Base-by-base conservation (phyloP, 2,329 filamentous ascomycete genomes). In the Simplicillium sp. region DNA sequence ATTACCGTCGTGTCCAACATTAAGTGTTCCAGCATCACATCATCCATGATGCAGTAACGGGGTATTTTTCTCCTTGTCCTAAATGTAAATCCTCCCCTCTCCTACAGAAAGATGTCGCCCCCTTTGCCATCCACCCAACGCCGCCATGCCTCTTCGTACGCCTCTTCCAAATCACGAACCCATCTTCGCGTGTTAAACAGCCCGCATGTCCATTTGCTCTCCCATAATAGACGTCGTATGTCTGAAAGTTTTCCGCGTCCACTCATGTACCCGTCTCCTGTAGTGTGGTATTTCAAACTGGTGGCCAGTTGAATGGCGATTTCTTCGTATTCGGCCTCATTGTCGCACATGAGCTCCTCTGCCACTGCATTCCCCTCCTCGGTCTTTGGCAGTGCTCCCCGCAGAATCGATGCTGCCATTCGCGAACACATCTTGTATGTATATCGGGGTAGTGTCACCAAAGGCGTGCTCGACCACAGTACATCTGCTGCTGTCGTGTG, bases 401-500 rank as follows among this genome's bases (percentile, higher is more conserved):
- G 85, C 25, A 98, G 71, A 42, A 98, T 97, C 11, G 87, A 95
- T 7, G 92, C 89, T 7, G 90, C 92, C 84, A 98, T 98, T 40
- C 92, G 84, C 34, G 87, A 94, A 62, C 92, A 98, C 92, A 98
- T 98, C 64, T 98, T 98, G 65, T 96, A 96, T 38, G 84, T 77
- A 60, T 97, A 96, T 29, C 92, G 78, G 11, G 92, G 89, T 25
- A 92, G 71, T 0, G 92, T 98, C 20, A 98, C 70, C 16, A 98
- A 68, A 5, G 92, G 92, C 1, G 92, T 97, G 51, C 89, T 94
- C 39, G 86, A 94, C 92, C 92, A 98, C 7, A 98, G 70, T 1
- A 97, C 84, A 55, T 98, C 92, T 11, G 92, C 94, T 2, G 92
- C 92, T 2, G 92, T 98, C 1, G 92, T 98, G 60, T 98, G 92